phyloP scores from a whole-genome alignment of 164 flowering plant genomes.

The Akebia trifoliata region DNA sequence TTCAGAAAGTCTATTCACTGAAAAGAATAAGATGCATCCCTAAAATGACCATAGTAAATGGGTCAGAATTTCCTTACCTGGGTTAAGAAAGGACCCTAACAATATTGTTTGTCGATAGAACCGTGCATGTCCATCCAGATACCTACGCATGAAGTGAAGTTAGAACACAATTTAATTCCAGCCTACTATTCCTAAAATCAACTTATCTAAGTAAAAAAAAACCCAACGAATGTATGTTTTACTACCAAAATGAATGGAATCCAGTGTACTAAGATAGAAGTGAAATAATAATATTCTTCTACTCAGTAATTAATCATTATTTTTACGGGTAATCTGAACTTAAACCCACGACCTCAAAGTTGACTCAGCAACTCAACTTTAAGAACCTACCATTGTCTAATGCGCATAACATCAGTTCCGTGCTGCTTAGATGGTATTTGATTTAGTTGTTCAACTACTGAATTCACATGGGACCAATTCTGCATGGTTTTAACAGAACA shows the following conservation, averaged over 20 bases:
- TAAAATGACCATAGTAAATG: not conserved
- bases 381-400: conserved; percentile 66
- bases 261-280: no score
- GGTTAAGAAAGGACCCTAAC: conserved; percentile 59
- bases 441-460: conserved; percentile 65
- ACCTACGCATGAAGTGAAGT: conserved; percentile 40
- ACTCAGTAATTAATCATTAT: no score
- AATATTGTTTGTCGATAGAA: conserved; percentile 83
- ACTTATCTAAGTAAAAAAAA: no score
- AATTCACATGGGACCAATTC: conserved; percentile 75
- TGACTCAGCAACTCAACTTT: no score
- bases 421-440: conserved; percentile 64
- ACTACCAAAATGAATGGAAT: not conserved
- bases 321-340: no score
- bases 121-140: conserved; percentile 66
- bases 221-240: not conserved
- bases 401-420: conserved; percentile 83
- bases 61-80: conserved; percentile 45
- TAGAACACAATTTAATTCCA: conserved; percentile 2
- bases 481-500: conserved; percentile 25
- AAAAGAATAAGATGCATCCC: not conserved
- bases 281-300: no score
- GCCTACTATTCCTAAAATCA: no score
- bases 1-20: not conserved
- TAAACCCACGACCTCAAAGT: no score